phyloP scores from a whole-genome alignment of 192 early-diverging fungal species.

The Funneliformis geosporum region DNA sequence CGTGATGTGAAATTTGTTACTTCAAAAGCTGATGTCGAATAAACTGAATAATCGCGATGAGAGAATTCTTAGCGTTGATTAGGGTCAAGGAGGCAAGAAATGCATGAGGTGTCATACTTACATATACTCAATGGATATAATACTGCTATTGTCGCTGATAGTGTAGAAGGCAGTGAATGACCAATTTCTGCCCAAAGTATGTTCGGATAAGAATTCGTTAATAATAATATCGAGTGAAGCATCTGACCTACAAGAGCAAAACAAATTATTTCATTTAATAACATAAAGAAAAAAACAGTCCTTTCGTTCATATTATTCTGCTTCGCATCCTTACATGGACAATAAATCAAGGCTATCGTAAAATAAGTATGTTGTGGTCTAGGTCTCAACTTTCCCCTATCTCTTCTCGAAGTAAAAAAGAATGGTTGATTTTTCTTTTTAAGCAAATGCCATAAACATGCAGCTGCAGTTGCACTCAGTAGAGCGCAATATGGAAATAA shows the following conservation, averaged over 20 bases:
- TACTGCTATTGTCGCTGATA: neutral
- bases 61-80: no score
- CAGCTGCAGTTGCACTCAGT: neutral
- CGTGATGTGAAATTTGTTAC: neutral
- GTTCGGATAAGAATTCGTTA: neutral
- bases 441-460: neutral
- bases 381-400: neutral
- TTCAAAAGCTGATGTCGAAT: neutral
- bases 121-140: slow-evolving; percentile 7
- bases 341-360: neutral
- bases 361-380: slow-evolving; percentile 10
- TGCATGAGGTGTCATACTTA: no score
- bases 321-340: neutral
- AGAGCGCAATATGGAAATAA: neutral
- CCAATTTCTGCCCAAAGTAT: slow-evolving; percentile 3
- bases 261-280: no score
- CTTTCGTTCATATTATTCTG: no score
- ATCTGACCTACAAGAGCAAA: slow-evolving; percentile 1
- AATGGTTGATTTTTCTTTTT: neutral
- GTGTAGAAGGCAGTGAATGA: neutral
- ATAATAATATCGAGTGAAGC: neutral
- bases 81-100: no score
- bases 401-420: neutral
- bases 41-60: no score
- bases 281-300: no score